These are phyloP conservation scores for Aspergillus biplanus DNA, from an alignment of 495 filamentous ascomycete species.

Conservation along the genomic window DNA sequence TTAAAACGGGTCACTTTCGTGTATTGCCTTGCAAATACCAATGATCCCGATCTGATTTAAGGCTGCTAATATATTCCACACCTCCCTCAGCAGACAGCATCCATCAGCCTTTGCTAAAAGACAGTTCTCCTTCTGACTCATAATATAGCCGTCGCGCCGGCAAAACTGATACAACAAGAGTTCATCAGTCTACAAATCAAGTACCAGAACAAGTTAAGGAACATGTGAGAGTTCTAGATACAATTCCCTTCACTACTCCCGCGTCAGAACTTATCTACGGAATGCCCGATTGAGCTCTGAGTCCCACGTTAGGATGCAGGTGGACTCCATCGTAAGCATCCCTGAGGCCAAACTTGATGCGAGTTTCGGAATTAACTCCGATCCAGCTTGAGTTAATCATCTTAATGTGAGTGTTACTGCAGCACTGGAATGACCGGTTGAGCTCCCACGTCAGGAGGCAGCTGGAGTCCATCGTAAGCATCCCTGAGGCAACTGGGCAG, in stretches of 20 bases:
- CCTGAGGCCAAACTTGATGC: slow-evolving; percentile 43
- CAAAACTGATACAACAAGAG: not conserved
- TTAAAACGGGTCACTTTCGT: slow-evolving; percentile 40
- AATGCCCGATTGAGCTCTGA: slow-evolving; percentile 62
- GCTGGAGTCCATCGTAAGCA: slow-evolving; percentile 63
- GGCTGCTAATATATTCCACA: too few relatives aligned
- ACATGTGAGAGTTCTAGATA: slow-evolving; percentile 50
- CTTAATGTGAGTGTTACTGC: slow-evolving; percentile 89
- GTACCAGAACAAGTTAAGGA: slow-evolving; percentile 44
- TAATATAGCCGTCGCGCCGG: too few relatives aligned
- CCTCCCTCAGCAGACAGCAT: too few relatives aligned
- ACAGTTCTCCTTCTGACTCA: too few relatives aligned
- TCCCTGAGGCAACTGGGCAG: slow-evolving; percentile 50
- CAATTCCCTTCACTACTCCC: slow-evolving; percentile 79
- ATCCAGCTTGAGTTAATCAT: slow-evolving; percentile 64
- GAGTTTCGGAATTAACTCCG: slow-evolving; percentile 35
- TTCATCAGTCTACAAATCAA: slow-evolving; percentile 31
- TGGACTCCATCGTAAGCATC: slow-evolving; percentile 65
- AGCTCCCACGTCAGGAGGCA: slow-evolving; percentile 58
- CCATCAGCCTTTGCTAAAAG: too few relatives aligned
- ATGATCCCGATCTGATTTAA: slow-evolving; percentile 10
- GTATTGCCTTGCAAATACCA: slow-evolving; percentile 33
- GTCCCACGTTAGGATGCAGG: slow-evolving; percentile 58
- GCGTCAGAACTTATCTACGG: slow-evolving; percentile 94
- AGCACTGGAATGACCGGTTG: slow-evolving; percentile 82